phyloP scores from a whole-genome alignment of 2,329 filamentous ascomycete species.

The Aspergillus fijiensis region DNA sequence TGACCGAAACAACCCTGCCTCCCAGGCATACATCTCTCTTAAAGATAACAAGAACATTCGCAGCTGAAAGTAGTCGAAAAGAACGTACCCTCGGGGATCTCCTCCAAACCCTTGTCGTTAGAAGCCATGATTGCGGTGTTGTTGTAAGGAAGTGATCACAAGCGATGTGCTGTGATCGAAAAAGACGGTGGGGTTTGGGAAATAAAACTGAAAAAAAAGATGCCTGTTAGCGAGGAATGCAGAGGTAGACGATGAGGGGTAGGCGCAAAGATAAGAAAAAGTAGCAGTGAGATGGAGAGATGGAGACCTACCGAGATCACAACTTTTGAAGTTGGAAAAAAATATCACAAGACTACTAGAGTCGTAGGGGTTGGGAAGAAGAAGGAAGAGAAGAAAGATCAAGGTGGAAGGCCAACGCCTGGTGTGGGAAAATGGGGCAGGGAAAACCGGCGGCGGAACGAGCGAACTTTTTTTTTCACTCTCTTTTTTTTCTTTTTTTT shows the following conservation, averaged over 20 bases:
- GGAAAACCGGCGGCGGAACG: constrained; percentile 15
- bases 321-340: constrained; percentile 37
- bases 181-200: constrained; percentile 28
- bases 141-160: constrained; percentile 59
- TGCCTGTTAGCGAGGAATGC: constrained; percentile 34
- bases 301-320: constrained; percentile 33
- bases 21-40: background rate
- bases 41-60: constrained; percentile 8
- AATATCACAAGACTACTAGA: constrained; percentile 33
- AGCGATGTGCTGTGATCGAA: constrained; percentile 73
- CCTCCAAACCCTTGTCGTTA: constrained; percentile 94
- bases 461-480: constrained; percentile 17
- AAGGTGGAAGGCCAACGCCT: constrained; percentile 15
- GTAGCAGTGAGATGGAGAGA: constrained; percentile 8
- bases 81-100: constrained; percentile 87
- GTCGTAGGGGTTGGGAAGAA: constrained; percentile 15
- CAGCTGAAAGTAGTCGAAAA: constrained; percentile 10
- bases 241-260: constrained; percentile 32
- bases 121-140: constrained; percentile 89
- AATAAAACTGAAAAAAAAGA: constrained; percentile 29
- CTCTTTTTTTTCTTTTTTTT: constrained; percentile 11
- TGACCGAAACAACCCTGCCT: background rate
- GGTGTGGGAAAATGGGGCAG: constrained; percentile 25
- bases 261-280: constrained; percentile 20
- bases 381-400: constrained; percentile 17